Evolutionary conservation across 1,139 yeast species (phyloP).

Genomic region (Blastobotrys petasosporus): DNA sequence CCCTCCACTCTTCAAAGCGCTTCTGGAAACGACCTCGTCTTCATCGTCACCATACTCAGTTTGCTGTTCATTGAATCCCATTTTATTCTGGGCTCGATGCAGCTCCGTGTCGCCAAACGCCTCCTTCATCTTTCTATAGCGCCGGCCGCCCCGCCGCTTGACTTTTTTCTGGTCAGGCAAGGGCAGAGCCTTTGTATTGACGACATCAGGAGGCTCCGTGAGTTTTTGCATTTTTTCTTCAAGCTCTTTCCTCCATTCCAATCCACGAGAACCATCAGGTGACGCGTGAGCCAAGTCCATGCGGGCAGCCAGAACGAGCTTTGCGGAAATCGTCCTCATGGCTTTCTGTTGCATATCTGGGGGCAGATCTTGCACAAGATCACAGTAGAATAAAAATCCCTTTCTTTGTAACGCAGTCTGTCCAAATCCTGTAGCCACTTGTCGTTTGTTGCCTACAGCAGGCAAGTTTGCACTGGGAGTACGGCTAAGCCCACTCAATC

Average conservation of each 20-base stretch:
- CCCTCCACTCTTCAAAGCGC: neutral
- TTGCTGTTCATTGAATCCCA: conserved; percentile 76
- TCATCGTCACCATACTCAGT: conserved; percentile 48
- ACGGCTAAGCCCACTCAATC: conserved; percentile 58
- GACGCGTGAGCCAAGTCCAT: conserved; percentile 50
- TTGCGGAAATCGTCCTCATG: conserved; percentile 73
- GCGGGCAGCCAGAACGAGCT: conserved; percentile 76
- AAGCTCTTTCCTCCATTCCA: conserved; percentile 54
- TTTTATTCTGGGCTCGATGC: conserved; percentile 75
- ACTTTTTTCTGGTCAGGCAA: conserved; percentile 73
- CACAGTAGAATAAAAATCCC: conserved; percentile 46
- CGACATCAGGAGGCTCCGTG: conserved; percentile 69
- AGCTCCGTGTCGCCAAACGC: conserved; percentile 75
- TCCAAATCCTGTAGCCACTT: conserved; percentile 43
- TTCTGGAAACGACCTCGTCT: conserved; percentile 1
- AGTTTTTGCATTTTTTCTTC: conserved; percentile 60
- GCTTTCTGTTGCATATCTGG: conserved; percentile 61
- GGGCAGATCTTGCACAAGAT: conserved; percentile 41
- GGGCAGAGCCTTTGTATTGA: conserved; percentile 70
- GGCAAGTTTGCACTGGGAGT: conserved; percentile 84
- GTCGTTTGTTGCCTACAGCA: conserved; percentile 62
- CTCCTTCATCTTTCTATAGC: conserved; percentile 74
- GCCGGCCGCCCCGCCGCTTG: conserved; percentile 80
- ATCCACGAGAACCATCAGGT: conserved; percentile 53
- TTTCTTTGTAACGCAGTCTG: conserved; percentile 45